Evolutionary conservation across 352 stramenopile genomes (phyloP).

Genomic region (Globisporangium parvum): DNA sequence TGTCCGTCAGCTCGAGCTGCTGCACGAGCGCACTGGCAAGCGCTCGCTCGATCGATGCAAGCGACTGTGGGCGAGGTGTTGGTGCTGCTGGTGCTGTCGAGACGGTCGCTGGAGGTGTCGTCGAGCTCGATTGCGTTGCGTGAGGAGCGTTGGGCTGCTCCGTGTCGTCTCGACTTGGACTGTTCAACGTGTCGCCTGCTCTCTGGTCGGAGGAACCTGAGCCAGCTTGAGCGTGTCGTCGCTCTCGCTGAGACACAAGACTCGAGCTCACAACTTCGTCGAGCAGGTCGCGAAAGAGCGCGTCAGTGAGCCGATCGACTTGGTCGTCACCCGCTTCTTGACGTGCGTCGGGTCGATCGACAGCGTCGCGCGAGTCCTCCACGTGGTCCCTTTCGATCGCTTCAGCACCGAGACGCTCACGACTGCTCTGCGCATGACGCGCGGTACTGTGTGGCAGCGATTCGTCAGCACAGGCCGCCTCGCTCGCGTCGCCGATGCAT

Average conservation of each 20-base stretch:
- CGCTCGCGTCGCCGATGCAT: too few relatives aligned
- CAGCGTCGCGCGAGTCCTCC: neutral
- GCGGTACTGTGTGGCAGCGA: neutral
- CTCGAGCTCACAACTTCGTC: neutral
- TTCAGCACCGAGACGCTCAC: neutral
- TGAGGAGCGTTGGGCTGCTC: too few relatives aligned
- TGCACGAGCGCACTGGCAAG: constrained; percentile 1
- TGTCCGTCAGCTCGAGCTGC: constrained; percentile 1
- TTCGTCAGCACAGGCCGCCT: too few relatives aligned
- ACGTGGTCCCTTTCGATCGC: neutral
- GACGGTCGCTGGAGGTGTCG: neutral
- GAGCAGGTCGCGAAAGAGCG: constrained; percentile 6
- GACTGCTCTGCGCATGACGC: neutral
- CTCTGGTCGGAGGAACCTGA: too few relatives aligned
- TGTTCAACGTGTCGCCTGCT: too few relatives aligned
- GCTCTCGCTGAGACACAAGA: neutral
- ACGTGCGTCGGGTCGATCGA: too few relatives aligned
- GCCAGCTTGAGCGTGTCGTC: neutral
- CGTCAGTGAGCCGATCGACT: neutral
- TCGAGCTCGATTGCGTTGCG: neutral
- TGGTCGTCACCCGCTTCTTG: too few relatives aligned
- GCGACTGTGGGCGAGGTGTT: neutral
- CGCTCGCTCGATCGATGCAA: neutral
- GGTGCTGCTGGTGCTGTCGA: neutral
- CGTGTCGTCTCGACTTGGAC: too few relatives aligned